A percentile compares a stretch with the other conserved stretches of the same genome.
These are phyloP conservation scores for Blastocystis sp. DNA, from an alignment of 352 stramenopile genomes.

Conservation along the genomic window DNA sequence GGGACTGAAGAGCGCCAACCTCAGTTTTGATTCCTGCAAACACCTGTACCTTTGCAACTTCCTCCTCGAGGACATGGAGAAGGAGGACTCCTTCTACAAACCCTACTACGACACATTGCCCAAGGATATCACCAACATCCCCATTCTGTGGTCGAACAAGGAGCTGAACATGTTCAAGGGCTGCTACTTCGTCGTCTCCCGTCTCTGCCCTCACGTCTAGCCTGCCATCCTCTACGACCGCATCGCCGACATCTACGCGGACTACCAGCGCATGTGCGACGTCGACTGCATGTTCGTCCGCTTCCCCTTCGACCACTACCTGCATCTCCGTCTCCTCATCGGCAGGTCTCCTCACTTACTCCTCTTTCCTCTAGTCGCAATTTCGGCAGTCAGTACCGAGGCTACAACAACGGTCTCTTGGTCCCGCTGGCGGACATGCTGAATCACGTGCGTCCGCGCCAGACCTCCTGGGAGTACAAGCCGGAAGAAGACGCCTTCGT, in stretches of 20 bases:
- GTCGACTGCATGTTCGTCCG: constrained; percentile 7
- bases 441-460: constrained; percentile 56
- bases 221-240: neutral
- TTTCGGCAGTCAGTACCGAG: constrained; percentile 32
- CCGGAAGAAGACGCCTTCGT: constrained; percentile 72
- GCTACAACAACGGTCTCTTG: constrained; percentile 18
- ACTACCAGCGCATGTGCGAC: constrained; percentile 35
- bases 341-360: neutral
- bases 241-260: neutral
- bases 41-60: constrained; percentile 37
- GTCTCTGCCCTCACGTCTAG: neutral
- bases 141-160: constrained; percentile 13
- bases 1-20: neutral
- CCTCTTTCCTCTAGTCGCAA: constrained; percentile 45
- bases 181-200: neutral
- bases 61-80: constrained; percentile 48
- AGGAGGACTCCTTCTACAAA: constrained; percentile 43
- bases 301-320: constrained; percentile 38
- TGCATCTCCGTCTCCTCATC: constrained; percentile 36
- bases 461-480: constrained; percentile 73
- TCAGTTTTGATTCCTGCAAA: constrained; percentile 1
- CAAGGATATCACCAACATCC: constrained; percentile 40
- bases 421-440: constrained; percentile 58
- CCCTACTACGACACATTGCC: constrained; percentile 38
- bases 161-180: constrained; percentile 9